Percentiles rank a stretch among this genome's conserved stretches.
These are phyloP conservation scores for Phlebiopsis flavidoalba DNA, from an alignment of 768 basidiomycete species.

Conservation along the genomic window DNA sequence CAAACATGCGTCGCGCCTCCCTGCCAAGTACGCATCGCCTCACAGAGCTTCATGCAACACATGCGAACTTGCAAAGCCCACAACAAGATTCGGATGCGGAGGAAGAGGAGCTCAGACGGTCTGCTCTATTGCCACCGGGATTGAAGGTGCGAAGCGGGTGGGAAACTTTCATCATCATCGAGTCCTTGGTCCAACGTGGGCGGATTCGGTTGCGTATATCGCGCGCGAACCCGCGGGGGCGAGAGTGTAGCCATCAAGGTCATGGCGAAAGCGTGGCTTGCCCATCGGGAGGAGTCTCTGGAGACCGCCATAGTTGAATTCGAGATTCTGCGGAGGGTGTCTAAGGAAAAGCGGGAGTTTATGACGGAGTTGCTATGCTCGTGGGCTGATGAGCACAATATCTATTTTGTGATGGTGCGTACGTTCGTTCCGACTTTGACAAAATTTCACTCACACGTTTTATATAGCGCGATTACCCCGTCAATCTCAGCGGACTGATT, in stretches of 20 bases:
- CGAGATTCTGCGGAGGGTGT: neutral
- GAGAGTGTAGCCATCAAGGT: neutral
- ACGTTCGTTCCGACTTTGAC: too few species aligned
- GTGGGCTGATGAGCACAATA: neutral
- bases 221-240: neutral
- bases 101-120: too few species aligned
- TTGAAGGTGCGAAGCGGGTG: neutral
- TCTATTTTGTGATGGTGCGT: conserved; percentile 1
- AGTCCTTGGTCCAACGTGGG: neutral
- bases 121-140: neutral
- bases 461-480: neutral
- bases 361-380: neutral
- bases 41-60: too few species aligned
- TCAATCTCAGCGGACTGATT: neutral
- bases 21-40: too few species aligned
- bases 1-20: too few species aligned
- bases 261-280: neutral
- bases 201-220: neutral
- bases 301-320: neutral
- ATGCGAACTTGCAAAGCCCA: too few species aligned
- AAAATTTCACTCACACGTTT: too few species aligned
- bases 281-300: neutral
- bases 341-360: neutral
- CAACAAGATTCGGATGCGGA: too few species aligned
- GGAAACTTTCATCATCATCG: neutral